These are phyloP conservation scores for Aspergillus brunneoviolaceus DNA, from an alignment of 2,329 filamentous ascomycete genomes.

Conservation along the genomic window DNA sequence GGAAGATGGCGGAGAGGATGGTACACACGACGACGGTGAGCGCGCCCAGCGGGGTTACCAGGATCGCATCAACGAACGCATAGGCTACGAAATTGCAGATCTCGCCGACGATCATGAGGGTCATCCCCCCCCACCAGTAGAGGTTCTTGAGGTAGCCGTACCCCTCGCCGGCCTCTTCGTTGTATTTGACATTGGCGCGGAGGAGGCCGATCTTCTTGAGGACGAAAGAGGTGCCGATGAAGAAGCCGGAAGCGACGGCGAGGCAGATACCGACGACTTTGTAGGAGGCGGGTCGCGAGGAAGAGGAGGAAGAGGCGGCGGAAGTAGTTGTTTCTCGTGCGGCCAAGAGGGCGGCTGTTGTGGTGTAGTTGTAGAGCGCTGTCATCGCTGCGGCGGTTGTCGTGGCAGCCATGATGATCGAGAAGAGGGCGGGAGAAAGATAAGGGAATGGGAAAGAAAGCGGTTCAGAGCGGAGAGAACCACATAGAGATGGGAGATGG, in stretches of 20 bases:
- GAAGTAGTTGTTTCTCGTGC: neutral
- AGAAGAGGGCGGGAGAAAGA: neutral
- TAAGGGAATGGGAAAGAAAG: neutral
- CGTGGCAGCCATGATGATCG: neutral
- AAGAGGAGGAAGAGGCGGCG: conserved; percentile 6
- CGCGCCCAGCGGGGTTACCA: conserved; percentile 89
- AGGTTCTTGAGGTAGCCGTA: conserved; percentile 95
- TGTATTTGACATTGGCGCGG: conserved; percentile 92
- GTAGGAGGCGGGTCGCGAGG: conserved; percentile 60
- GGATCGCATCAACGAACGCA: conserved; percentile 91
- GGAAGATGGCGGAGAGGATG: conserved; percentile 85
- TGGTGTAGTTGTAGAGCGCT: conserved; percentile 18
- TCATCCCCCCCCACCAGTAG: conserved; percentile 97
- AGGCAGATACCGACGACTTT: conserved; percentile 85
- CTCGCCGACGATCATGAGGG: conserved; percentile 92
- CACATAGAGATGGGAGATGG: neutral
- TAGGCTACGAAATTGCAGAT: conserved; percentile 97
- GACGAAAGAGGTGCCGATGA: conserved; percentile 94
- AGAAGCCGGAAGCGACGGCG: conserved; percentile 81
- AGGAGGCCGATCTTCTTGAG: conserved; percentile 91
- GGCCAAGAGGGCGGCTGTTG: conserved; percentile 34
- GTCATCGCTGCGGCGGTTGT: neutral
- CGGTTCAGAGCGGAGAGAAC: neutral
- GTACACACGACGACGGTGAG: conserved; percentile 91
- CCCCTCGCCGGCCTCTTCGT: conserved; percentile 91